Evolutionary conservation across 2,329 filamentous ascomycete species (phyloP).

Genomic region (Ophiosphaerella herpotricha): DNA sequence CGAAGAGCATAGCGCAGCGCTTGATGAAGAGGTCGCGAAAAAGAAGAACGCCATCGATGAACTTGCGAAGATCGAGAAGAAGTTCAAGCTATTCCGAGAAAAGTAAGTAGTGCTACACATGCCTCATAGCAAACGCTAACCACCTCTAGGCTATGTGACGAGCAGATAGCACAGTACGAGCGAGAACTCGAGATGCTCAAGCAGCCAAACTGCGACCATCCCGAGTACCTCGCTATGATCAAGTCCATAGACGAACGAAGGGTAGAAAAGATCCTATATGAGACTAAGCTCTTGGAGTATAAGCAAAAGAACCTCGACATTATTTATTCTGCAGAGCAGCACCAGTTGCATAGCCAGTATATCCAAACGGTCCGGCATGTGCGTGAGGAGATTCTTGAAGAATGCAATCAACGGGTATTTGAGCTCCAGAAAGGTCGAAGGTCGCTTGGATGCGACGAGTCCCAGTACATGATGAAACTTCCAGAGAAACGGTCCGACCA

Average conservation of each 20-base stretch:
- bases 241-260: conserved; percentile 82
- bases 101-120: conserved; percentile 56
- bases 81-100: conserved; percentile 84
- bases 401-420: conserved; percentile 88
- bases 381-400: conserved; percentile 77
- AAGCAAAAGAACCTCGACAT: conserved; percentile 71
- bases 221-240: conserved; percentile 89
- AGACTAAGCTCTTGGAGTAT: conserved; percentile 73
- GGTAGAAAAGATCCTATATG: conserved; percentile 77
- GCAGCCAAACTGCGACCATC: conserved; percentile 70
- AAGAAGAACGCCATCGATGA: conserved; percentile 81
- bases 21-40: conserved; percentile 64
- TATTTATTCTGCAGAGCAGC: conserved; percentile 77
- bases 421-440: conserved; percentile 88
- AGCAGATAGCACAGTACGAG: conserved; percentile 81
- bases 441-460: conserved; percentile 74
- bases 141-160: conserved; percentile 76
- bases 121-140: conserved; percentile 22
- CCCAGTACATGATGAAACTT: conserved; percentile 82
- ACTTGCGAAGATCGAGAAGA: conserved; percentile 79
- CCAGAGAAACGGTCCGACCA: conserved; percentile 77
- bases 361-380: conserved; percentile 84
- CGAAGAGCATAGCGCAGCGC: conserved; percentile 44
- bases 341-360: conserved; percentile 87
- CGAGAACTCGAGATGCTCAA: conserved; percentile 65